phyloP scores from a whole-genome alignment of 2,329 filamentous ascomycete species.

The Monilinia vaccinii-corymbosi region DNA sequence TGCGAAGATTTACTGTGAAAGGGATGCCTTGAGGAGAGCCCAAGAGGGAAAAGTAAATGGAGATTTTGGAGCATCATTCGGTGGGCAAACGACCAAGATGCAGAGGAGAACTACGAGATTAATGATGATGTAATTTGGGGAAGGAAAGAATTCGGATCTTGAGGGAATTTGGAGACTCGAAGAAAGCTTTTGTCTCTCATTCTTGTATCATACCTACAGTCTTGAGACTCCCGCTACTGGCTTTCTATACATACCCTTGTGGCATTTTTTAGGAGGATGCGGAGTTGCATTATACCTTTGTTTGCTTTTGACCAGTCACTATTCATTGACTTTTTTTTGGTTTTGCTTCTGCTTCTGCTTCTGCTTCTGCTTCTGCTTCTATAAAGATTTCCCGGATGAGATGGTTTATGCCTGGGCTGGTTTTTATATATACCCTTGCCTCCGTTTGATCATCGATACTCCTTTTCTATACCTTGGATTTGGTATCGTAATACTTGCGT shows the following conservation, averaged over 20 bases:
- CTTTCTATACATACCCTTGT: background rate
- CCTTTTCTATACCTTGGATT: too few species aligned
- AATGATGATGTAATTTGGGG: constrained; percentile 37
- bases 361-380: too few species aligned
- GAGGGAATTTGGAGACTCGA: too few species aligned
- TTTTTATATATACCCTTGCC: too few species aligned
- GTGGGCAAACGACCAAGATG: constrained; percentile 28
- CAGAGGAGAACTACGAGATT: constrained; percentile 40
- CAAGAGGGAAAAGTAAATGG: constrained; percentile 10
- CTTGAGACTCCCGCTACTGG: background rate
- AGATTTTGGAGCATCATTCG: constrained; percentile 11
- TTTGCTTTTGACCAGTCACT: background rate
- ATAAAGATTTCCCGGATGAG: too few species aligned
- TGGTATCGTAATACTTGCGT: too few species aligned
- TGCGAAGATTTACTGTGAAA: constrained; percentile 74
- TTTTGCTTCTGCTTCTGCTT: too few species aligned
- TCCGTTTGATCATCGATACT: too few species aligned
- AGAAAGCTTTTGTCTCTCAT: background rate
- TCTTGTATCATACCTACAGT: background rate
- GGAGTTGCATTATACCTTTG: background rate
- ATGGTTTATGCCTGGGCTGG: too few species aligned
- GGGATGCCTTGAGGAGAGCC: constrained; percentile 52
- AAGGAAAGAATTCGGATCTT: background rate
- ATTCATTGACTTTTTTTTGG: background rate
- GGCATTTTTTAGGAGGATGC: background rate